Percentiles rank a stretch among this genome's conserved stretches.
Evolutionary conservation across 1,139 yeast species (phyloP).

Genomic region (Candida sanyaensis): DNA sequence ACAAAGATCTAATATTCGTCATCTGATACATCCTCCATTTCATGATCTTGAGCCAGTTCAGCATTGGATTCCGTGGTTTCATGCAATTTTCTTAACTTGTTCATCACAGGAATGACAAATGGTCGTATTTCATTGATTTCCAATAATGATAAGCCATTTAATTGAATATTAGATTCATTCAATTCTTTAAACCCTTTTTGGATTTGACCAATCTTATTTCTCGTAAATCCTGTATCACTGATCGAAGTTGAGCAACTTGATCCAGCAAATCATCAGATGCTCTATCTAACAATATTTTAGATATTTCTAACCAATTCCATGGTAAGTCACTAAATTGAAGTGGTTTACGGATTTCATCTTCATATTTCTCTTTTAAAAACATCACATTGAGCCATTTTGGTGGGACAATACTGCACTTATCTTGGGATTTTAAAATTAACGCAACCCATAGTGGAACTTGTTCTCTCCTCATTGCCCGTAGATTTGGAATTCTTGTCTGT

Average conservation of each 20-base stretch:
- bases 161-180: constrained; percentile 80
- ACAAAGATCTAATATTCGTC: constrained; percentile 10
- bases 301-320: constrained; percentile 83
- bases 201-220: constrained; percentile 84
- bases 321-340: constrained; percentile 73
- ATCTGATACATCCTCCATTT: constrained; percentile 17
- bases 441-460: constrained; percentile 90
- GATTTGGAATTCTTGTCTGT: constrained; percentile 48
- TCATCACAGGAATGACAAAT: constrained; percentile 78
- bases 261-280: constrained; percentile 79
- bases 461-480: constrained; percentile 70
- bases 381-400: constrained; percentile 81
- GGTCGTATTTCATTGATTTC: constrained; percentile 91
- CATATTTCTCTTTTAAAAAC: constrained; percentile 59
- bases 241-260: constrained; percentile 63
- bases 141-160: constrained; percentile 78
- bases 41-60: constrained; percentile 25
- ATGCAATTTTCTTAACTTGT: constrained; percentile 60
- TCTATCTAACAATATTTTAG: constrained; percentile 62
- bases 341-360: constrained; percentile 62
- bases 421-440: constrained; percentile 75
- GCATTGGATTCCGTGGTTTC: constrained; percentile 33
- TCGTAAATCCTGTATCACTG: constrained; percentile 77
- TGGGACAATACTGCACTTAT: constrained; percentile 80
- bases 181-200: constrained; percentile 69